phyloP scores from a whole-genome alignment of 768 basidiomycete species.

The Leccinum obscurum region DNA sequence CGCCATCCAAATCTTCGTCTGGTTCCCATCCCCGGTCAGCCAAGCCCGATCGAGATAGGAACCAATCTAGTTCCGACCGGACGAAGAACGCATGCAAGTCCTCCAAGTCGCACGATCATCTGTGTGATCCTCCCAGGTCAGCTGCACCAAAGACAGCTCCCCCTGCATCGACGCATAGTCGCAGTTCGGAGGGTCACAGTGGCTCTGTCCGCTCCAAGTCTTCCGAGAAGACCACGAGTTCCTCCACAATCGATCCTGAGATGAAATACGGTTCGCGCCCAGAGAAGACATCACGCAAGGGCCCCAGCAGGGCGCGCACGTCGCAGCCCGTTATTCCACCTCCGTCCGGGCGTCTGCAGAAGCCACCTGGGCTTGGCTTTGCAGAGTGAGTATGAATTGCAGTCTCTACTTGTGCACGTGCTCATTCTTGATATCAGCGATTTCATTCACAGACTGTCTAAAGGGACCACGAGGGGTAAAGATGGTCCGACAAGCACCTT shows the following conservation, averaged over 20 bases:
- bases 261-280: conserved; percentile 10
- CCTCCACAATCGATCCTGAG: conserved; percentile 3
- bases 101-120: conserved; percentile 26
- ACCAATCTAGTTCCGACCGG: conserved; percentile 20
- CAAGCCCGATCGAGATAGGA: conserved; percentile 14
- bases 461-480: conserved; percentile 9
- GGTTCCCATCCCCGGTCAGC: conserved; percentile 17
- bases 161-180: conserved; percentile 14
- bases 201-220: conserved; percentile 15
- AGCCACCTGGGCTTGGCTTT: conserved; percentile 23
- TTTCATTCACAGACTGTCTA: conserved; percentile 30
- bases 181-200: conserved; percentile 11
- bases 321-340: conserved; percentile 34
- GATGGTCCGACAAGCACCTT: conserved; percentile 6
- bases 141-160: conserved; percentile 7
- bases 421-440: conserved; percentile 23
- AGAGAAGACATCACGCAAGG: conserved; percentile 13
- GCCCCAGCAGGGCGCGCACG: conserved; percentile 14
- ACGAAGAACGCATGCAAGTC: conserved; percentile 17
- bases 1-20: conserved; percentile 18
- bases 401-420: not conserved
- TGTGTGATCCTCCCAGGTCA: conserved; percentile 20
- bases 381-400: conserved; percentile 27
- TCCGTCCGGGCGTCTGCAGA: conserved; percentile 22
- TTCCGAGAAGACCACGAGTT: conserved; percentile 12